Evolutionary conservation across 371 early-diverging fungal species (phyloP), one percentile per base, ranked within the genome.

Genomic region (Apophysomyces elegans): DNA sequence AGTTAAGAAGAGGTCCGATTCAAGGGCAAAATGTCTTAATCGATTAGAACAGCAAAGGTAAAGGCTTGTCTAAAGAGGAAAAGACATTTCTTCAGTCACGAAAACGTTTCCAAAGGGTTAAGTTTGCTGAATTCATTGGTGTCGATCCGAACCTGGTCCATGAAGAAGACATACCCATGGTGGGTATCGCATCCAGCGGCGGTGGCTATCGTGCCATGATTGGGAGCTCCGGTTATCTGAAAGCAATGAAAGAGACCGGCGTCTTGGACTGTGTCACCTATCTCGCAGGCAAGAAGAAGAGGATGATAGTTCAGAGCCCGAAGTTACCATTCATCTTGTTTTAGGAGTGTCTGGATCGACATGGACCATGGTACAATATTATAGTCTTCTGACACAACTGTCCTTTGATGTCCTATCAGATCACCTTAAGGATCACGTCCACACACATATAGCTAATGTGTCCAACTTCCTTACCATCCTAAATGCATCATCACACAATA

Each of bases 171-270:
- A 78, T 88, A 13, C 88, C 88, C 32, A 61, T 84, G 0, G 74
- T 88, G 46, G 85, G 80, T 7, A 59, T 88, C 47, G 87, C 87
- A 26, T 86, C 84, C 26, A 90, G 89, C 63, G 91, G 91, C 21
- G 91, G 91, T 6, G 91, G 91, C 3, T 89, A 84, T 68, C 84
- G 91, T 5, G 89, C 91, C 3, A 91, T 91, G 91, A 68, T 91
- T 1, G 83, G 84, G 8, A 84, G 85, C 12, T 73, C 77, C 2
- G 91, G 90, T 8, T 88, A 85, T 64, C 69, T 88, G 63, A 74
- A 79, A 8, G 87, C 83, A 0, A 79, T 86, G 69, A 69, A 84
- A 36, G 73, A 87, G 44, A 72, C 79, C 1, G 91, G 90, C 21
- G 39, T 88, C 2, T 73, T 80, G 18, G 88, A 88, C 62, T 88